phyloP scores from a whole-genome alignment of 306 rosid species.

The Cucurbita maxima region DNA sequence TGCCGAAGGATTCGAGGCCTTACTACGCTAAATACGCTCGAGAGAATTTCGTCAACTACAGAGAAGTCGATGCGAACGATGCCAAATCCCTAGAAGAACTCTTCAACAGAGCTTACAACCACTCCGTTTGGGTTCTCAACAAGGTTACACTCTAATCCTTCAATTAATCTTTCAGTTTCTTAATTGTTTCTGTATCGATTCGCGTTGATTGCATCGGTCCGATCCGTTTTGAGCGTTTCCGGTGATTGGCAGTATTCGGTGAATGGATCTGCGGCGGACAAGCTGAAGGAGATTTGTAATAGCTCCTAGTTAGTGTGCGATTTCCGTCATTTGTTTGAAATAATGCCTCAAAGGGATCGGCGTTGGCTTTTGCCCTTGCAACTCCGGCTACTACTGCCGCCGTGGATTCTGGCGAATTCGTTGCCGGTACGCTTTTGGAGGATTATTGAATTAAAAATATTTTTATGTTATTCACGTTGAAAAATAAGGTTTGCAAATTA shows the following conservation, averaged over 20 bases:
- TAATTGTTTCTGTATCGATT: not conserved
- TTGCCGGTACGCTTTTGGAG: not conserved
- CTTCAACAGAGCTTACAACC: slow-evolving; percentile 39
- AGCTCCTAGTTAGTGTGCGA: not conserved
- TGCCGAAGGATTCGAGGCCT: slow-evolving; percentile 39
- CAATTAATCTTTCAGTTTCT: not conserved
- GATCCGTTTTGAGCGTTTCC: not conserved
- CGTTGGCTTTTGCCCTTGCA: not conserved
- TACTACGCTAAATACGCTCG: slow-evolving; percentile 55
- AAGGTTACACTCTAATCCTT: slow-evolving; percentile 26
- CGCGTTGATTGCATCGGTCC: not conserved
- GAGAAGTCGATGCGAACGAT: slow-evolving; percentile 26
- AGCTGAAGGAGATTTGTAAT: slow-evolving; percentile 35
- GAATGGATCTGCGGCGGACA: slow-evolving; percentile 54
- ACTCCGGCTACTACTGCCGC: not conserved
- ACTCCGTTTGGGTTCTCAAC: slow-evolving; percentile 69
- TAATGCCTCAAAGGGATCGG: slow-evolving; percentile 2
- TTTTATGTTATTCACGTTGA: no score
- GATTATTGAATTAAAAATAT: not conserved
- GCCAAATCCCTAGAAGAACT: slow-evolving; percentile 27
- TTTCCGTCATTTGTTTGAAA: slow-evolving; percentile 25
- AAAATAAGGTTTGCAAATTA: no score
- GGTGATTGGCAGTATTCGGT: slow-evolving; percentile 42
- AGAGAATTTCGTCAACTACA: slow-evolving; percentile 55
- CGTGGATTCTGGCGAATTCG: not conserved